These are phyloP conservation scores for Borealophlyctis nickersoniae DNA, from an alignment of 192 early-diverging fungal genomes.

Conservation along the genomic window DNA sequence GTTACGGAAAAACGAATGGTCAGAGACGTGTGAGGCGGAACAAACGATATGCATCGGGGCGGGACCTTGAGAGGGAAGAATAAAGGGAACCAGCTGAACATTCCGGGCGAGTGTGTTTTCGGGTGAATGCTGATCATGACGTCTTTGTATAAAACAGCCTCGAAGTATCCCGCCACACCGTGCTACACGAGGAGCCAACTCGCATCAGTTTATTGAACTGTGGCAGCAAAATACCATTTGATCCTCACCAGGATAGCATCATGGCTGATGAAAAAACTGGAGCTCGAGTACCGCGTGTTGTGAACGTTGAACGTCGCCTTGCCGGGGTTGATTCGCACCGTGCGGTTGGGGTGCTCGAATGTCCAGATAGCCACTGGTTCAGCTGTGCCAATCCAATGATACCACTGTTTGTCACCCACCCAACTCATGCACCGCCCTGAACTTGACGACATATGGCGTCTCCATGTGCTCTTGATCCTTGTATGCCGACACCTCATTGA, in stretches of 20 bases:
- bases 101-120: constrained; percentile 78
- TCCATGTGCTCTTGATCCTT: constrained; percentile 71
- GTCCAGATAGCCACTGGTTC: constrained; percentile 73
- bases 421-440: constrained; percentile 70
- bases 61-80: constrained; percentile 87
- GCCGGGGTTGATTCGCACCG: too few species aligned
- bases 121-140: constrained; percentile 82
- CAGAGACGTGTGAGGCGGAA: too few species aligned
- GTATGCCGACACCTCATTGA: constrained; percentile 66
- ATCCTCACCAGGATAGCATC: constrained; percentile 60
- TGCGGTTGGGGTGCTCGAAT: constrained; percentile 69
- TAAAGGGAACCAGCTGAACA: constrained; percentile 99
- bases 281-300: constrained; percentile 63
- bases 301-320: constrained; percentile 66
- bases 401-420: too few species aligned
- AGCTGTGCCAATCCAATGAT: too few species aligned
- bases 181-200: too few species aligned
- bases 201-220: too few species aligned
- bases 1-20: constrained; percentile 18
- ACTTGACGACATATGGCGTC: constrained; percentile 99
- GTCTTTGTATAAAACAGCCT: constrained; percentile 83
- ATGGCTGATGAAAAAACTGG: constrained; percentile 51
- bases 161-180: constrained; percentile 96
- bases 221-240: too few species aligned
- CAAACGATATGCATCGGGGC: too few species aligned